Conservation (phyloP, 148 eudicot species). For the Heliosperma pusillum region DNA sequence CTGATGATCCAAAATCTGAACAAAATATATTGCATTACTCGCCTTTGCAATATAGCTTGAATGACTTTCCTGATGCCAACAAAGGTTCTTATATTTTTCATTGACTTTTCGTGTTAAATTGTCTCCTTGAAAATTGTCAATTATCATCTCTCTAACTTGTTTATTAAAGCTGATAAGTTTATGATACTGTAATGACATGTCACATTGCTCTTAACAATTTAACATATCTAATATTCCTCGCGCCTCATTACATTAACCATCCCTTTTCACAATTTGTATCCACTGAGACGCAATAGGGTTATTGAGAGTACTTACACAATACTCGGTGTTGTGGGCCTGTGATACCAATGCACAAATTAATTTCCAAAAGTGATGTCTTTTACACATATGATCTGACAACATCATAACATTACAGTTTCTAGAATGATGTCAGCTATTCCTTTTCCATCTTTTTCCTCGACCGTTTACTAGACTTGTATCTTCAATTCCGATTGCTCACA, state of each 20-base stretch:
- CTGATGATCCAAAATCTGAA: constrained; percentile 32
- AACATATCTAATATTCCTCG: background rate
- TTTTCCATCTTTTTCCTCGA: no score
- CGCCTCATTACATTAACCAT: background rate
- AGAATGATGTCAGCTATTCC: no score
- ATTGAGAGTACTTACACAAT: no score
- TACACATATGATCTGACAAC: no score
- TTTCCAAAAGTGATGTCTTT: no score
- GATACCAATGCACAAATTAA: no score
- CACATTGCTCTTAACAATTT: background rate
- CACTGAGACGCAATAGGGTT: no score
- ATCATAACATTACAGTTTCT: no score
- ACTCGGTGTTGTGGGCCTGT: no score
- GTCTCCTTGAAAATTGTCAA: background rate
- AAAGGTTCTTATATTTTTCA: constrained; percentile 47
- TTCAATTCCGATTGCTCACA: no score
- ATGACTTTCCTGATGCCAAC: constrained; percentile 78
- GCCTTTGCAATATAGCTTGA: constrained; percentile 49
- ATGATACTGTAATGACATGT: background rate
- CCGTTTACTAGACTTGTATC: no score
- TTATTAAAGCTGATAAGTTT: background rate
- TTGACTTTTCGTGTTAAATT: background rate
- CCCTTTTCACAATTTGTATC: background rate
- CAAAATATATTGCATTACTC: constrained; percentile 21
- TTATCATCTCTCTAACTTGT: background rate